These are phyloP conservation scores for Inonotus hispidus DNA, from an alignment of 1,284 basidiomycete genomes.

Conservation along the genomic window DNA sequence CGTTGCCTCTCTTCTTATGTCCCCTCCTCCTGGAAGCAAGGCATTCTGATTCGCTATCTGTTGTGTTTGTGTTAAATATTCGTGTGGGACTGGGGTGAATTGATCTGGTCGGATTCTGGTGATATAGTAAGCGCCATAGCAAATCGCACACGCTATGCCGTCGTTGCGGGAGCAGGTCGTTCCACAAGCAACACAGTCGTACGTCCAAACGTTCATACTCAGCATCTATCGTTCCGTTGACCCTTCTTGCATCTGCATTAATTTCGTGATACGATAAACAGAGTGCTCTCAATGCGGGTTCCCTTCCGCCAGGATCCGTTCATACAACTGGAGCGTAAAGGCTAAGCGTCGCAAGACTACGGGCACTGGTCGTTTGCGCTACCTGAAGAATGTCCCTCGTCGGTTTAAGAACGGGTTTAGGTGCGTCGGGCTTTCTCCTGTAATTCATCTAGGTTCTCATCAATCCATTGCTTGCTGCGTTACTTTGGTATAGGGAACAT, in stretches of 20 bases:
- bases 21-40: too few species aligned
- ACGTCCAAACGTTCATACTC: slow-evolving; percentile 28
- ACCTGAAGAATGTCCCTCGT: slow-evolving; percentile 88
- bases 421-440: slow-evolving; percentile 35
- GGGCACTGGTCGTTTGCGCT: slow-evolving; percentile 93
- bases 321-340: slow-evolving; percentile 98
- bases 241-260: background rate
- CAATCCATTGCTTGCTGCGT: background rate
- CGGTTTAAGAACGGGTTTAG: slow-evolving; percentile 98
- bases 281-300: slow-evolving; percentile 96
- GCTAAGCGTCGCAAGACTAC: slow-evolving; percentile 99
- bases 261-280: slow-evolving; percentile 28
- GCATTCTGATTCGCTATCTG: too few species aligned
- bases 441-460: background rate
- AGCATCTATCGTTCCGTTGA: background rate
- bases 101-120: slow-evolving; percentile 2
- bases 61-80: background rate
- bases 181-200: slow-evolving; percentile 99
- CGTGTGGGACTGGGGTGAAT: slow-evolving; percentile 19
- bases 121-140: slow-evolving; percentile 88
- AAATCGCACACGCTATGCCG: slow-evolving; percentile 98
- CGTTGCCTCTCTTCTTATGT: slow-evolving; percentile 31
- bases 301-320: slow-evolving; percentile 92
- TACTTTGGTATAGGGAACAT: slow-evolving; percentile 73
- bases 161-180: slow-evolving; percentile 87